These are phyloP conservation scores for Penicillium brevicompactum DNA, from an alignment of 2,329 filamentous ascomycete species.

Conservation along the genomic window DNA sequence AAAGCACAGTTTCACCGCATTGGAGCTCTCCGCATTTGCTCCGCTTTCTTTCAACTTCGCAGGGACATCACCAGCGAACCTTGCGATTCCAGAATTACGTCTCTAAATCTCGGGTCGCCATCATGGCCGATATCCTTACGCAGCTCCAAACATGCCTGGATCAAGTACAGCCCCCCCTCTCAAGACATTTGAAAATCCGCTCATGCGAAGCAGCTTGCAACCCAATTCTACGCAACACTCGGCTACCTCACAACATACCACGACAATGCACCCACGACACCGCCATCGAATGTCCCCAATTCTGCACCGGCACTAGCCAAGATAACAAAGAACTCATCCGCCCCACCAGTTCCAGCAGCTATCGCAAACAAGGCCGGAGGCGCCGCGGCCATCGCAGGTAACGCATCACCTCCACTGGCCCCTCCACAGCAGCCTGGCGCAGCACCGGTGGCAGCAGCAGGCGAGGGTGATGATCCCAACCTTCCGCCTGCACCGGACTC, in stretches of 20 bases:
- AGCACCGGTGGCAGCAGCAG: conserved; percentile 9
- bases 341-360: conserved; percentile 36
- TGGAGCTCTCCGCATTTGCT: conserved; percentile 27
- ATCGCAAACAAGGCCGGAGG: conserved; percentile 19
- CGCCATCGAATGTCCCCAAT: conserved; percentile 32
- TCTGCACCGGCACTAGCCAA: conserved; percentile 43
- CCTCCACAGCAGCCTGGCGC: conserved; percentile 24
- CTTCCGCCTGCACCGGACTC: conserved; percentile 44
- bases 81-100: not conserved
- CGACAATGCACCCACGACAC: conserved; percentile 44
- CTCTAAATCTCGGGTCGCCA: not conserved
- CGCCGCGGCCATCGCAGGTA: conserved; percentile 14
- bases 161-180: conserved; percentile 37
- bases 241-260: conserved; percentile 52
- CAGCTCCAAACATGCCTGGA: conserved; percentile 55
- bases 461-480: conserved; percentile 29
- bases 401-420: conserved; percentile 25
- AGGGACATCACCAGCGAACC: too few relatives aligned
- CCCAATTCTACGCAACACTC: conserved; percentile 55
- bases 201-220: conserved; percentile 43
- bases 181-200: not conserved
- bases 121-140: conserved; percentile 52
- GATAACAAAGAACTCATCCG: conserved; percentile 44
- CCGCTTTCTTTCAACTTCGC: conserved; percentile 8
- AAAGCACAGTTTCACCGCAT: conserved; percentile 22